Conservation (phyloP, 1,284 basidiomycete genomes). For the Ganoderma multipileum region DNA sequence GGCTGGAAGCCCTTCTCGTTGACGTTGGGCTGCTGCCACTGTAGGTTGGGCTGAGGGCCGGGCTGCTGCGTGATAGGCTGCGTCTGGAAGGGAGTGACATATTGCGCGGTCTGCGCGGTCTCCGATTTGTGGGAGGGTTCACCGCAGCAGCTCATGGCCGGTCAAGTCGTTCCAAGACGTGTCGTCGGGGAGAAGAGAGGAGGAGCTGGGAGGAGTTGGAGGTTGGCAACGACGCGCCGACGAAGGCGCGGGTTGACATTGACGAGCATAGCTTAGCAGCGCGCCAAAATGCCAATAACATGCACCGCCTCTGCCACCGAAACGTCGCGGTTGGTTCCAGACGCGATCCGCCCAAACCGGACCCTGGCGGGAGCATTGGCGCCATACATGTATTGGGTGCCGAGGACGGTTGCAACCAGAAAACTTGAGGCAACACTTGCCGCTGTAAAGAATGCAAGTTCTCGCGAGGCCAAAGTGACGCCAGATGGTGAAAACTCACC, state of each 20-base stretch:
- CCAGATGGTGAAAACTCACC: background rate
- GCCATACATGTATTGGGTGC: background rate
- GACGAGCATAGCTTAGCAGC: conserved; percentile 3
- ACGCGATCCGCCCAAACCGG: no score
- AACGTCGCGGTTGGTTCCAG: background rate
- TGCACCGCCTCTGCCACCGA: conserved; percentile 2
- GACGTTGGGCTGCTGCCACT: conserved; percentile 31
- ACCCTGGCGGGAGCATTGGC: background rate
- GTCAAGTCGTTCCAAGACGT: conserved; percentile 16
- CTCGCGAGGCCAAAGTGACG: background rate
- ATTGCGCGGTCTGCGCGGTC: conserved; percentile 31
- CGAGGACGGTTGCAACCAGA: background rate
- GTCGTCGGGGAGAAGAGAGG: conserved; percentile 8
- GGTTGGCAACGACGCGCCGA: conserved; percentile 8
- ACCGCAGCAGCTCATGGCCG: conserved; percentile 67
- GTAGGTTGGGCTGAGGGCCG: conserved; percentile 33
- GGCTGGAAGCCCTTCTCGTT: conserved; percentile 45
- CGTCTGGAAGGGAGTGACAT: conserved; percentile 31
- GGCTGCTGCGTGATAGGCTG: conserved; percentile 60
- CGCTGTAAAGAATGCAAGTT: no score
- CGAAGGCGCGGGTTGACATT: background rate
- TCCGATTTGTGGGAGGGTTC: conserved; percentile 41
- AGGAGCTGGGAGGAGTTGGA: background rate
- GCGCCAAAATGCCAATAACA: conserved; percentile 8
- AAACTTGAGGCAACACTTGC: no score